Evolutionary conservation across 2,329 filamentous ascomycete species (phyloP), one percentile per base, ranked within the genome.

Genomic region (Dothiorella sarmentorum): DNA sequence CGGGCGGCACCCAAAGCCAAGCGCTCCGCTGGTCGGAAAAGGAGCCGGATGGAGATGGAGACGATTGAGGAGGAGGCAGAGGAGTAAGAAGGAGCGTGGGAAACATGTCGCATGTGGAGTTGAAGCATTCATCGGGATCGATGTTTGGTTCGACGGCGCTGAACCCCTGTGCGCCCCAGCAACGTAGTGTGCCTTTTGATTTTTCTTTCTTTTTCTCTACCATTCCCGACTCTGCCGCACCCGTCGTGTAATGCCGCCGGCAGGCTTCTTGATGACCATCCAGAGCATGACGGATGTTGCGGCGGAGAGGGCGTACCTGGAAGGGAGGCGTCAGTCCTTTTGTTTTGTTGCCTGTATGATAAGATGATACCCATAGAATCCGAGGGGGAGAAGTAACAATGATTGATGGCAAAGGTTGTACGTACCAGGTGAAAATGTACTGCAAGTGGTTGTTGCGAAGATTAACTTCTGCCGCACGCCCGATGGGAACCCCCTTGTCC

Each of bases 391-490:
- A n/a, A n/a, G 24, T 17, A 17, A 17, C 13, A 17, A 35, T 35
- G 22, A 38, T 11, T 31, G 35, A 22, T 27, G n/a, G 22, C 10
- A 20, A 27, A 22, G 4, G 3, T 26, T 18, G 26, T 13, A 75
- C 86, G 69, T 84, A 97, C 94, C 94, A 99, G 65, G 94, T 99
- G 74, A 97, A 94, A 66, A 99, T 99, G 75, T 99, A 99, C 79
- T 97, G 94, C 63, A 90, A 86, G 75, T 99, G 94, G 75, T 96
- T 97, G 72, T 99, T 99, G 72, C 91, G 85, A 69, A 99, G 78
- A 71, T 95, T 96, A 61, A 99, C 92, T 75, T 96, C 91, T 4
- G 94, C 84, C 6, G 90, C 78, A 69, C 93, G 83, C 13, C 92
- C 94, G 70, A 97, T 93, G 1, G 94, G 94, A 61, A 97, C 87